A percentile compares a stretch with the other conserved stretches of the same genome.
Evolutionary conservation across 75 land plant species (phyloP).

Genomic region (Chamaecyparis obtusa): DNA sequence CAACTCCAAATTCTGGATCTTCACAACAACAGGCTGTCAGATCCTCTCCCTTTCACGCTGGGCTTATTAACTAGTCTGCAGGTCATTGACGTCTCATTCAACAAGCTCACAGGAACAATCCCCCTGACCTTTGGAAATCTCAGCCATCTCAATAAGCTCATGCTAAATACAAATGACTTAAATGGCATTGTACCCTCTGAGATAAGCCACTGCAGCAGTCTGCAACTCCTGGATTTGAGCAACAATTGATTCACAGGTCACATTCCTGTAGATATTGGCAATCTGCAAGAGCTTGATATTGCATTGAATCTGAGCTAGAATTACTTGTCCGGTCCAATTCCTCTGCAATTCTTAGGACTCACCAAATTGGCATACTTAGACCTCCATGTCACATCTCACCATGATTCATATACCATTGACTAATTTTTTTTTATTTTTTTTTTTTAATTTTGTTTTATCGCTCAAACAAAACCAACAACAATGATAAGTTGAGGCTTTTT

Average conservation of each 20-base stretch:
- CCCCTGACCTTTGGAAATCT: constrained; percentile 31
- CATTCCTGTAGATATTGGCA: constrained; percentile 32
- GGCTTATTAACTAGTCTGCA: constrained; percentile 39
- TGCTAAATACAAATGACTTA: constrained; percentile 24
- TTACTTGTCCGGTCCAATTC: constrained; percentile 21
- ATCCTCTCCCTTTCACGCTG: constrained; percentile 43
- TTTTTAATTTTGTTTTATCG: too few species aligned
- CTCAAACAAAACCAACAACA: too few species aligned
- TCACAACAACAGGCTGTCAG: constrained; percentile 58
- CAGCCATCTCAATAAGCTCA: constrained; percentile 5
- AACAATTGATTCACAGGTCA: constrained; percentile 30
- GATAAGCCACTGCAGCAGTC: constrained; percentile 16
- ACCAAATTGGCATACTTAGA: constrained; percentile 32
- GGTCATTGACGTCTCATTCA: constrained; percentile 66
- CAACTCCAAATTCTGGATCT: constrained; percentile 44
- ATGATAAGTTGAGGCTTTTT: too few species aligned
- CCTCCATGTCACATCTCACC: too few species aligned
- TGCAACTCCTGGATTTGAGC: constrained; percentile 31
- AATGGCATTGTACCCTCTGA: constrained; percentile 24
- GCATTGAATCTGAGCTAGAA: constrained; percentile 23
- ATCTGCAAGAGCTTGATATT: constrained; percentile 1
- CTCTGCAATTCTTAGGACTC: constrained; percentile 4
- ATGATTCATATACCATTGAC: too few species aligned
- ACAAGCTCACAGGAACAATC: constrained; percentile 53
- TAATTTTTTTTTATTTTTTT: too few species aligned